Percentiles rank a stretch among this genome's conserved stretches.
Evolutionary conservation across 129 eudicot species (phyloP).

Genomic region (Pulicaria dysenterica): DNA sequence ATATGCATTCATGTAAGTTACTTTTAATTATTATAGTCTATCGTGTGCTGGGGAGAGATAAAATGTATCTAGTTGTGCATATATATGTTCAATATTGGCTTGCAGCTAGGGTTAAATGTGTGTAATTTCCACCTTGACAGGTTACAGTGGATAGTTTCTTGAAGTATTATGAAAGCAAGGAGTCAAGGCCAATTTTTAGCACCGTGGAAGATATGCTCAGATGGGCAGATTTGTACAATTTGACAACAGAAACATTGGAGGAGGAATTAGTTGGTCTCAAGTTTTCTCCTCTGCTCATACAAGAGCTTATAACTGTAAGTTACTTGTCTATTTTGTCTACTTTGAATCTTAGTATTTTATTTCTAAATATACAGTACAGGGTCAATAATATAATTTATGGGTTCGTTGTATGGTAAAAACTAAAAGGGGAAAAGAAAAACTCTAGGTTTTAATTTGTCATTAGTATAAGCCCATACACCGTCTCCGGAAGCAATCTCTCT

Average conservation of each 20-base stretch:
- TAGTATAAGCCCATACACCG: no score
- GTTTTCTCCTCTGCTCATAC: constrained; percentile 66
- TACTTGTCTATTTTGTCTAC: background rate
- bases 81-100: no score
- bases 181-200: constrained; percentile 70
- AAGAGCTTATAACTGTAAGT: constrained; percentile 92
- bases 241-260: constrained; percentile 61
- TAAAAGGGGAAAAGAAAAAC: no score
- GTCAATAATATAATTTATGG: no score
- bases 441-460: no score
- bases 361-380: no score
- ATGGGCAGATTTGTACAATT: constrained; percentile 81
- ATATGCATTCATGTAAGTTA: no score
- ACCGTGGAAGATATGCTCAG: constrained; percentile 87
- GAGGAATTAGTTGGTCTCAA: constrained; percentile 65
- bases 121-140: constrained; percentile 31
- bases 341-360: background rate
- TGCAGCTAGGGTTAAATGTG: background rate
- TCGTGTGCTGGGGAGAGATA: no score
- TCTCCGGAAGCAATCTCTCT: no score
- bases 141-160: constrained; percentile 58
- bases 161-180: constrained; percentile 65
- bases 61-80: no score
- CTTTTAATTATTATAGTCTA: no score
- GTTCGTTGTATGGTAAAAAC: no score